These are phyloP conservation scores for Colletotrichum sublineola DNA, from an alignment of 2,329 filamentous ascomycete species.

Conservation along the genomic window DNA sequence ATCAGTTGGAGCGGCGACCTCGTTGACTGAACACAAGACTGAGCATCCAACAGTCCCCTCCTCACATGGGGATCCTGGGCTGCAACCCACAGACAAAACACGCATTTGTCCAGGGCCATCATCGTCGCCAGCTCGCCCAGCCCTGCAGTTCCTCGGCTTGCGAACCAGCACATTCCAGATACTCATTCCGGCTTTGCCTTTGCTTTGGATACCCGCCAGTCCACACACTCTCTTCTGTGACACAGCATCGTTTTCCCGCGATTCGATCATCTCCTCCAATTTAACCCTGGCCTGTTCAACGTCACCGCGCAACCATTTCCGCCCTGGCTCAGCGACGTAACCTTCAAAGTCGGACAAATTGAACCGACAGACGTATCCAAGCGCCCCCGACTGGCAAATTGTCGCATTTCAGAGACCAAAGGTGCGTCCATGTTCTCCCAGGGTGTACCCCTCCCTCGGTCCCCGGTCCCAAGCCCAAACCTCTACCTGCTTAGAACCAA, in stretches of 20 bases:
- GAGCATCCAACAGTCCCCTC: conserved; percentile 24
- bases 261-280: conserved; percentile 11
- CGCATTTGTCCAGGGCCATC: conserved; percentile 23
- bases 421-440: conserved; percentile 28
- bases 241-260: conserved; percentile 25
- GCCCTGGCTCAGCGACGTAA: conserved; percentile 21
- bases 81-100: conserved; percentile 29
- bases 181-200: conserved; percentile 17
- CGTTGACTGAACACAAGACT: conserved; percentile 18
- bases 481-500: conserved; percentile 36
- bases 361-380: not conserved
- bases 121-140: conserved; percentile 21
- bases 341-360: not conserved
- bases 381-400: not conserved
- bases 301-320: conserved; percentile 18
- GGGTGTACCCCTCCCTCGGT: conserved; percentile 29
- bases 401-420: conserved; percentile 24
- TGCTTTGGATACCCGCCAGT: conserved; percentile 29
- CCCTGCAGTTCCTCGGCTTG: conserved; percentile 10
- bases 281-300: conserved; percentile 16
- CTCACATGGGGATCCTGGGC: conserved; percentile 33
- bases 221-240: conserved; percentile 21
- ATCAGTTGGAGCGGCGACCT: conserved; percentile 11
- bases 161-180: conserved; percentile 24
- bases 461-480: conserved; percentile 25